phyloP scores from a whole-genome alignment of 2,329 filamentous ascomycete species.

The Fusarium gaditjirri region DNA sequence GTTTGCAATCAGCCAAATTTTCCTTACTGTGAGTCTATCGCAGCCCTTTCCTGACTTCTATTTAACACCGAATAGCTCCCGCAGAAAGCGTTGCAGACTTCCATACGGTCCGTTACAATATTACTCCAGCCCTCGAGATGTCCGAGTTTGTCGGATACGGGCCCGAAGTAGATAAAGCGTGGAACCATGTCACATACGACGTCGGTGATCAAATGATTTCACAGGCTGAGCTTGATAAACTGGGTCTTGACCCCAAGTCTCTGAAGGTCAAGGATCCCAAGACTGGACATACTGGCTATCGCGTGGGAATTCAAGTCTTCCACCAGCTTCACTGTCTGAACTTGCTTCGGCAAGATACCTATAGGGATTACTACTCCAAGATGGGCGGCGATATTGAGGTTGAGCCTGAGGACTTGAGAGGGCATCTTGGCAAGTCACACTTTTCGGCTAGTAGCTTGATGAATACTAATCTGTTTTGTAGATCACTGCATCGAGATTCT shows the following conservation, averaged over 20 bases:
- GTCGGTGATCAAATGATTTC: conserved; percentile 72
- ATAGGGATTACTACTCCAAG: conserved; percentile 60
- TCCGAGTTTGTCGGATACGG: conserved; percentile 66
- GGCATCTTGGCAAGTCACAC: conserved; percentile 20
- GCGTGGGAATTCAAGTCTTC: conserved; percentile 69
- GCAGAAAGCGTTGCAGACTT: conserved; percentile 60
- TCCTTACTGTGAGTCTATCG: conserved; percentile 23
- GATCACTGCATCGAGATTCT: conserved; percentile 52
- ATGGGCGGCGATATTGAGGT: conserved; percentile 60
- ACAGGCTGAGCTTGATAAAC: conserved; percentile 61
- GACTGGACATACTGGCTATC: conserved; percentile 67
- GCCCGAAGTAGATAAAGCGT: conserved; percentile 65
- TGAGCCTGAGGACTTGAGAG: conserved; percentile 36
- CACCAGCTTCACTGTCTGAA: conserved; percentile 64
- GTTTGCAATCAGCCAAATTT: neutral
- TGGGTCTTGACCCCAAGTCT: conserved; percentile 63
- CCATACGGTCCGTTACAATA: conserved; percentile 60
- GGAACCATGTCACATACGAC: conserved; percentile 61
- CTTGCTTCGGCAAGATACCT: conserved; percentile 58
- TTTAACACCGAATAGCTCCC: conserved; percentile 52
- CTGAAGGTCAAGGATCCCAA: conserved; percentile 65
- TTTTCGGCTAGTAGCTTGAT: rapidly evolving
- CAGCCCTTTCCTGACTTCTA: rapidly evolving
- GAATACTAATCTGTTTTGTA: neutral
- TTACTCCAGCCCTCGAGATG: conserved; percentile 56